A percentile compares a stretch with the other conserved stretches of the same genome.
Conservation (phyloP, 2,329 filamentous ascomycete species). For the Stromatinia cepivora region DNA sequence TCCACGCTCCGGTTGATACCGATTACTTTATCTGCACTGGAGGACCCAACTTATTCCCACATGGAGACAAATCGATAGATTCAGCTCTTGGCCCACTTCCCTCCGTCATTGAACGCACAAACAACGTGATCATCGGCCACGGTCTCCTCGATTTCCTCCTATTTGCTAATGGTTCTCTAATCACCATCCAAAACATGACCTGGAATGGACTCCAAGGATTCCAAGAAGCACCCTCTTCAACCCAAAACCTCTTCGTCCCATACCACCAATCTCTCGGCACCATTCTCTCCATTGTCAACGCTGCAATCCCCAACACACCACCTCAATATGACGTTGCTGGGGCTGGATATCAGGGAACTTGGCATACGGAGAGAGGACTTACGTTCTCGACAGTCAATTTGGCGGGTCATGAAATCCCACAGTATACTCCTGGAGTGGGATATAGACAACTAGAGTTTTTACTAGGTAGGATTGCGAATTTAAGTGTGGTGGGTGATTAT, state of each 20-base stretch:
- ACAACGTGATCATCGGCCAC: constrained; percentile 61
- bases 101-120: constrained; percentile 59
- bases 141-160: constrained; percentile 63
- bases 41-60: constrained; percentile 47
- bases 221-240: constrained; percentile 41
- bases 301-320: constrained; percentile 25
- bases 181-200: constrained; percentile 71
- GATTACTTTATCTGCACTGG: constrained; percentile 55
- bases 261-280: constrained; percentile 54
- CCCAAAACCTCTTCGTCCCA: constrained; percentile 36
- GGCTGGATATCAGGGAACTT: constrained; percentile 47
- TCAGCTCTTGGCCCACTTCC: constrained; percentile 55
- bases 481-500: constrained; percentile 41
- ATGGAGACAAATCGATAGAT: constrained; percentile 49
- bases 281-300: constrained; percentile 41
- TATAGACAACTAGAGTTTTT: constrained; percentile 64
- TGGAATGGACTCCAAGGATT: constrained; percentile 68
- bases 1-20: constrained; percentile 53
- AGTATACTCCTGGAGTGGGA: constrained; percentile 57
- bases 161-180: constrained; percentile 61
- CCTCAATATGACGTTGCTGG: constrained; percentile 36
- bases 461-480: constrained; percentile 55
- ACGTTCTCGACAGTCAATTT: constrained; percentile 58
- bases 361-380: constrained; percentile 61
- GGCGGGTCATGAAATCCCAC: constrained; percentile 55